Base-by-base conservation (phyloP, 257 asterid species). In the Cruciata laevipes region DNA sequence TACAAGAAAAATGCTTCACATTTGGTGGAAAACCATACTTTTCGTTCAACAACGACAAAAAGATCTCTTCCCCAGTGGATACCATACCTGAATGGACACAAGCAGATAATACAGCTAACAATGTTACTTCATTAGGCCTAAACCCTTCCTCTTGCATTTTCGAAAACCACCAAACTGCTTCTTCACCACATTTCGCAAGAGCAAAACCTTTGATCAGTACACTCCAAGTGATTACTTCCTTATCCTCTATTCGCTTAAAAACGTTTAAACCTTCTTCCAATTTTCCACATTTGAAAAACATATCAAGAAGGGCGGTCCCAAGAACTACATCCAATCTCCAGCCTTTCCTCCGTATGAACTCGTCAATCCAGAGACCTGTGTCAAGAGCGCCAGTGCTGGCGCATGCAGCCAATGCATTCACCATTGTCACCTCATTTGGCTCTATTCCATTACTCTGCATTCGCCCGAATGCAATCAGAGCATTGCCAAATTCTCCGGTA, bases 401-500 rank as follows among this genome's bases (percentile, higher is more conserved):
- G 68, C 96, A 90, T 13, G 86, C 90, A 12, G 89, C 77, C 79
- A 90, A 76, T 27, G 84, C 86, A 62, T 82, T 88, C 80, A 88
- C 96, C 33, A 84, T 82, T 0, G 95, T 88, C 25, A 90, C 97
- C 75, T 61, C 89, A 72, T 88, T 90, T 59, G 87, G 91, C 73
- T 67, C 77, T 76, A 86, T 85, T 0, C 86, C 87, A 1, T 70
- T 79, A n/a, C 60, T 66, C 44, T 75, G 83, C 96, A 88, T 88
- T 71, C 68, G 68, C 74, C 75, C 83, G 63, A 90, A 81, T 2
- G 83, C 75, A 69, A 69, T 66, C 73, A 90, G 79, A 0, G 92
- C 88, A 31, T 88, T 89, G 13, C 69, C 75, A 57, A 74, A 83
- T 3, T 47, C 78, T 67, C 78, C 69, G 83, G 79, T 33, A 76